Base-by-base conservation (phyloP, 176 grass and related monocot genomes). In the Leersia perrieri region DNA sequence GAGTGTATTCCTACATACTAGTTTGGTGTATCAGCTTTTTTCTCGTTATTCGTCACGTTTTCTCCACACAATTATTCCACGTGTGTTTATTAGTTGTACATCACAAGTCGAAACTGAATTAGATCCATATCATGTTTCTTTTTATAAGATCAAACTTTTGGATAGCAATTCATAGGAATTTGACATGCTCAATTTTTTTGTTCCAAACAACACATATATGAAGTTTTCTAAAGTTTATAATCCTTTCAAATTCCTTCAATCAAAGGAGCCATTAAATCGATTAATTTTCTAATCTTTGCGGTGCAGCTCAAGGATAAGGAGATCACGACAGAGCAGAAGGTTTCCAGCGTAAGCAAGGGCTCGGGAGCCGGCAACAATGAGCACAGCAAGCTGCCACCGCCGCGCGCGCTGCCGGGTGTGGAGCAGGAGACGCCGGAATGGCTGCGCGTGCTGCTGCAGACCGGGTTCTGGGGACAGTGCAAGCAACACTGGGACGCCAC, bases 381-480 rank as follows among this genome's bases (percentile, higher is more conserved):
- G 65, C 33, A 68, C 33, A 3, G 38, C 49, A 9, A 53, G 49
- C 49, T 53, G 33, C 33, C 20, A 8, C 9, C 34, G 33, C 7
- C 7, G 1, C 22, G 4, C 9, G 35, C 15, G 61, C 7, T 23
- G 15, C 2, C 13, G 2, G 20, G 10, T 2, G 73, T 18, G 33
- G 31, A 27, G 9, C 42, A 5, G 34, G 40, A 9, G 66, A 12
- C 38, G 9, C 25, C 38, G 27, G 5, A 34, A 12, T 84, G 84
- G 80, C 13, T 77, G 29, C 7, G 27, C 6, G 1, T 26, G 77
- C 36, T 91, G 29, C 6, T 85, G 35, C 13, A 25, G 9, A 57
- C 62, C 1, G 44, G 13, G 28, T 92, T 83, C 31, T 88, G 84
- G 83, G 20, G 53, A 18, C 2, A 8, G 14, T 92, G 90, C 70